Evolutionary conservation across 2,329 filamentous ascomycete species (phyloP).

Genomic region (Talaromyces sp.): DNA sequence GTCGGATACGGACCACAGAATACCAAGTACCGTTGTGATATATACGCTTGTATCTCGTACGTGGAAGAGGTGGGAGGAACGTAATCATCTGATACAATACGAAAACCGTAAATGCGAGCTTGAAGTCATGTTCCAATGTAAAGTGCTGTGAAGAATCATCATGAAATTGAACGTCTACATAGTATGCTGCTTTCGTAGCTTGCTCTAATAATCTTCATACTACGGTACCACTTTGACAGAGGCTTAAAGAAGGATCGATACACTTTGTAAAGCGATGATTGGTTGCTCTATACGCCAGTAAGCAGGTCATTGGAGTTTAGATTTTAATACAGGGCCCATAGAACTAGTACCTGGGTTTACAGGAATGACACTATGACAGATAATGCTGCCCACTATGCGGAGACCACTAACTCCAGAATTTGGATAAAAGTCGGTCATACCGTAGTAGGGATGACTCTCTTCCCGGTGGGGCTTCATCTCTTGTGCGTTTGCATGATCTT

Average conservation of each 20-base stretch:
- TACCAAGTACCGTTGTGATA: background rate
- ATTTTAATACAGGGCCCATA: background rate
- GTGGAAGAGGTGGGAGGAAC: background rate
- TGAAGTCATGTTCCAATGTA: background rate
- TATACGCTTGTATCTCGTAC: background rate
- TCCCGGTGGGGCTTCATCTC: background rate
- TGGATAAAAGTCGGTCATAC: background rate
- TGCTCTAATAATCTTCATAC: background rate
- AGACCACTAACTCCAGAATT: background rate
- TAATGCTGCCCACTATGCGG: background rate
- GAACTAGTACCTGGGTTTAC: background rate
- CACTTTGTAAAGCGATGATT: background rate
- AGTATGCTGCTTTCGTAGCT: background rate
- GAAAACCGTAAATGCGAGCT: background rate
- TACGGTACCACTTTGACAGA: background rate
- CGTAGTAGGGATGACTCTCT: background rate
- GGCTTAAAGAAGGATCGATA: background rate
- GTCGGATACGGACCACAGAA: background rate
- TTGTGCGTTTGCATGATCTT: background rate
- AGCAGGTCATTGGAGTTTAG: background rate
- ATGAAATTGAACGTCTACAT: background rate
- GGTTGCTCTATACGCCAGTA: background rate
- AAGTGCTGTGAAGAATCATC: background rate
- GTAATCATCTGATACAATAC: background rate
- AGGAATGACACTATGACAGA: background rate